A percentile compares a stretch with the other conserved stretches of the same genome.
Evolutionary conservation across 352 stramenopile genomes (phyloP).

Genomic region (Phytophthora tubulina): DNA sequence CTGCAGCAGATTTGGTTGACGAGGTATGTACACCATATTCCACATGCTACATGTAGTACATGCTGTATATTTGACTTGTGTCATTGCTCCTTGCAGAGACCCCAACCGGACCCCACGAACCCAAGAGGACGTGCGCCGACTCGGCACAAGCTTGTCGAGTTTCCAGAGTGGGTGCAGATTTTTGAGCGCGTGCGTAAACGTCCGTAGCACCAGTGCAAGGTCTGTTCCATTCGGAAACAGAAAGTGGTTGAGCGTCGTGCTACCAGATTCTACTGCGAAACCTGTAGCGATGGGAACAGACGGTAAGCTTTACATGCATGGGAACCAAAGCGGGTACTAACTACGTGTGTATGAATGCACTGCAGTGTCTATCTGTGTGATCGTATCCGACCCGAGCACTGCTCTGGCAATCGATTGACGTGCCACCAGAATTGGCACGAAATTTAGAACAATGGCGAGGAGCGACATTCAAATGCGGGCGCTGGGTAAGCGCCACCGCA

Average conservation of each 20-base stretch:
- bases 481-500: not conserved
- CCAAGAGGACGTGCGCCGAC: no score
- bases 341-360: not conserved
- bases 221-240: constrained; percentile 12
- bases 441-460: constrained; percentile 13
- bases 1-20: not conserved
- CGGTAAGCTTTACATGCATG: not conserved
- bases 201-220: constrained; percentile 19
- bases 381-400: not conserved
- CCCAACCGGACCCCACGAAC: no score
- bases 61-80: not conserved
- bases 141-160: not conserved
- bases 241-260: constrained; percentile 2
- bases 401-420: constrained; percentile 13
- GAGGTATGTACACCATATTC: constrained; percentile 13
- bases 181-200: not conserved
- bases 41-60: not conserved
- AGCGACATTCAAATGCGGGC: constrained; percentile 15
- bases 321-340: no score
- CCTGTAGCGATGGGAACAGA: constrained; percentile 5
- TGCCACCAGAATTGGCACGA: constrained; percentile 22
- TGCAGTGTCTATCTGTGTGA: constrained; percentile 18
- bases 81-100: no score
- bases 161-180: constrained; percentile 2
- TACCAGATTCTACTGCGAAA: constrained; percentile 7